These are phyloP conservation scores for Capronia coronata DNA, from an alignment of 2,329 filamentous ascomycete genomes.

Conservation along the genomic window DNA sequence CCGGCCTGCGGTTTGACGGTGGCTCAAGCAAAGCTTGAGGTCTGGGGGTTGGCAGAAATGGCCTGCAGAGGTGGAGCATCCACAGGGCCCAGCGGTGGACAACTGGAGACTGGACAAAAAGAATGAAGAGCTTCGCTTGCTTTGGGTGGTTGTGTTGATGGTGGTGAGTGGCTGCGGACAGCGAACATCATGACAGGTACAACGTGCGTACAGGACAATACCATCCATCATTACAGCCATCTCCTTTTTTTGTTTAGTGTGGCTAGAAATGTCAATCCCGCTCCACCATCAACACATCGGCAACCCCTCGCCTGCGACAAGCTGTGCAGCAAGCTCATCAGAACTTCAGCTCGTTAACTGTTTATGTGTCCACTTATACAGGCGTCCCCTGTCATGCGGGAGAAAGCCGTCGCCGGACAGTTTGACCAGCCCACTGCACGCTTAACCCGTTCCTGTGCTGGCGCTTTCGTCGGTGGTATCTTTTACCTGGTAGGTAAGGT, in stretches of 20 bases:
- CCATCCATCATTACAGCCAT: constrained; percentile 3
- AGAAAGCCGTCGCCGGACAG: neutral
- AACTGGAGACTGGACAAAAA: neutral
- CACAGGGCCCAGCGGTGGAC: too few relatives aligned
- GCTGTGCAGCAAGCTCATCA: too few relatives aligned
- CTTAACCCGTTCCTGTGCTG: neutral
- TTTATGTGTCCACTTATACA: constrained; percentile 2
- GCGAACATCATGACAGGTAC: neutral
- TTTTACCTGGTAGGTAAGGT: too few relatives aligned
- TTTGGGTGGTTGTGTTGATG: constrained; percentile 1
- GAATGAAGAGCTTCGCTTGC: neutral
- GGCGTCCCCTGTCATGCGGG: constrained; percentile 1
- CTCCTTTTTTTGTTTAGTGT: constrained; percentile 12
- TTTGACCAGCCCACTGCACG: neutral
- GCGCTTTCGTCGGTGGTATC: neutral
- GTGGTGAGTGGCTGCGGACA: neutral
- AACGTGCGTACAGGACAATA: neutral
- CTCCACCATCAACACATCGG: constrained; percentile 13
- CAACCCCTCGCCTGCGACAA: constrained; percentile 1
- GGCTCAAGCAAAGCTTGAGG: constrained; percentile 10
- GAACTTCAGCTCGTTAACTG: too few relatives aligned
- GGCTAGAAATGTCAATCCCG: constrained; percentile 15
- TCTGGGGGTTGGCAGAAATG: constrained; percentile 15
- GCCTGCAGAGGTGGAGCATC: constrained; percentile 18
- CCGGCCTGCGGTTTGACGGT: constrained; percentile 1